Evolutionary conservation across 257 asterid species (phyloP), one percentile per base, ranked within the genome.

Genomic region (Lithospermum erythrorhizon): DNA sequence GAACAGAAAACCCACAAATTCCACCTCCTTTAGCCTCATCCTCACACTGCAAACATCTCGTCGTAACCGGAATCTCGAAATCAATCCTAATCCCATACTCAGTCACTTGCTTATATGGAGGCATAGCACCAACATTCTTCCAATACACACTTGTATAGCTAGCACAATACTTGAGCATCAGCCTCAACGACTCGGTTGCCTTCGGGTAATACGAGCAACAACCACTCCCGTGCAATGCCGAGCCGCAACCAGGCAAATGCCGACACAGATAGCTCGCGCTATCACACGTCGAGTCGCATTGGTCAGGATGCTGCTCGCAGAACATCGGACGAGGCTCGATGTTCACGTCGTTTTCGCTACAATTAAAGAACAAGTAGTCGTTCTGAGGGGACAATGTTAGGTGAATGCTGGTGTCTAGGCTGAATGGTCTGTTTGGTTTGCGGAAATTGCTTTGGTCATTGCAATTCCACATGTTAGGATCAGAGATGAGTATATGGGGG

Each of bases 201-300:
- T 82, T 82, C 0, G 98, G 98, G 21, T 79, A 88, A 55, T 93
- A 93, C 55, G 97, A 79, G 69, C 98, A 93, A 66, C 98, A 93
- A 20, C 91, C 74, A 59, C 74, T 68, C 1, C 79, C 74, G 14
- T 69, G 71, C 76, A 77, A 13, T 14, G 75, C 87, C 6, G 74
- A 51, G 48, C 68, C 62, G 65, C 98, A 93, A 58, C 66, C 82
- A 0, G 95, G 97, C 71, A 93, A 49, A 66, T 84, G 82, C 56
- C 97, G 61, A 76, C 98, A 91, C 14, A 93, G 84, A 54, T 79
- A 89, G 57, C 95, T 88, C 4, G 94, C 66, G 22, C 87, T 86
- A 73, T 89, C 98, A 68, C 98, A 89, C 0, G 89, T 71, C 3
- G 97, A 88, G 71, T 93, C 98, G 27, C 98, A 93, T 53, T 81